phyloP scores from a whole-genome alignment of 768 basidiomycete genomes.

The Phaeolepiota aurea region DNA sequence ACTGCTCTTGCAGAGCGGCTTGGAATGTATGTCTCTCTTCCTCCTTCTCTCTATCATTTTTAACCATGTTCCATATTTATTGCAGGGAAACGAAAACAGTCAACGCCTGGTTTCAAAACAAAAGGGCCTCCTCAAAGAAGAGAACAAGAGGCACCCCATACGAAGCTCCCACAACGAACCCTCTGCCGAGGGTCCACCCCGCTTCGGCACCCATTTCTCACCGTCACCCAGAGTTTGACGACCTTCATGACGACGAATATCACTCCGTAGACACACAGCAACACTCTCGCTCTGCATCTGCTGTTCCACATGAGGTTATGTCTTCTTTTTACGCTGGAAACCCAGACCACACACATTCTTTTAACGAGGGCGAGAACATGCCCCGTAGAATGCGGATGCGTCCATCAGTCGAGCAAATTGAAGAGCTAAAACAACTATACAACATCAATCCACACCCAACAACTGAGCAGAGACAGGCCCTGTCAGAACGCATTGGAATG shows the following conservation, averaged over 20 bases:
- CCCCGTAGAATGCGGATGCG: slow-evolving; percentile 57
- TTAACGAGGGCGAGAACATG: slow-evolving; percentile 42
- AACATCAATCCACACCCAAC: slow-evolving; percentile 58
- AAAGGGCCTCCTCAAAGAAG: slow-evolving; percentile 78
- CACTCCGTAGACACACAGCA: slow-evolving; percentile 21
- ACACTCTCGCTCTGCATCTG: slow-evolving; percentile 23
- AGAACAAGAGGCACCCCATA: slow-evolving; percentile 29
- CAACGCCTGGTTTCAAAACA: slow-evolving; percentile 85
- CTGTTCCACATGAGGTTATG: slow-evolving; percentile 21
- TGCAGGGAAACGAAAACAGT: slow-evolving; percentile 78
- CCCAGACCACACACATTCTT: slow-evolving; percentile 39
- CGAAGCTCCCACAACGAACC: slow-evolving; percentile 25
- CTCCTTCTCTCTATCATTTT: slow-evolving; percentile 8
- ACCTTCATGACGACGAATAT: slow-evolving; percentile 38
- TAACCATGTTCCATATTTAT: slow-evolving; percentile 10
- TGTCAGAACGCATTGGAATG: slow-evolving; percentile 71
- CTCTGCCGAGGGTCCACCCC: slow-evolving; percentile 11
- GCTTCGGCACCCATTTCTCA: slow-evolving; percentile 6
- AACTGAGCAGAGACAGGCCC: slow-evolving; percentile 53
- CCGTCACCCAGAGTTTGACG: slow-evolving; percentile 32
- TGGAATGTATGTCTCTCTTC: slow-evolving; percentile 54
- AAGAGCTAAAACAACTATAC: slow-evolving; percentile 63
- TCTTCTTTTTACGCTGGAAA: slow-evolving; percentile 37
- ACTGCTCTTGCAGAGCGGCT: slow-evolving; percentile 61
- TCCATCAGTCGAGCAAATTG: slow-evolving; percentile 55